Evolutionary conservation across 257 asterid genomes (phyloP), one percentile per base, ranked within the genome.

Genomic region (Lavandula angustifolia): DNA sequence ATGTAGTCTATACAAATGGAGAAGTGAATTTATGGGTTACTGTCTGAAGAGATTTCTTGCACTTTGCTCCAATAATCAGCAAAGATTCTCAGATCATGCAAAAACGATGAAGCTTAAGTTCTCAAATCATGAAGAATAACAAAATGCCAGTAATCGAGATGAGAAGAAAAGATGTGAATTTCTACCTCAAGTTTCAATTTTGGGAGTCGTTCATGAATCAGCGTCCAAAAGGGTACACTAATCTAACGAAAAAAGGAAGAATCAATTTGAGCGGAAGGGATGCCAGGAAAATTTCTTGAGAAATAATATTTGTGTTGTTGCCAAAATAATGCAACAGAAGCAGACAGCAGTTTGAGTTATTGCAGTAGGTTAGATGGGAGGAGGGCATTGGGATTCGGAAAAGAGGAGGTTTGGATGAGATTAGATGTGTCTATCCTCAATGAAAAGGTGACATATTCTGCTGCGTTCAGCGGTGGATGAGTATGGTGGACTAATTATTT

Each of bases 181-280:
- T 40, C 0, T 4, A 13, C 12, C 51, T 68, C 54, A 60, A 60
- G 71, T 35, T 60, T 59, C 70, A 18, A 66, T 31, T 56, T 69
- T 66, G 46, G 41, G 17, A 35, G 4, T 1, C 31, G 60, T 54
- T 47, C 52, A 46, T 13, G 0, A 14, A 73, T 54, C 64, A 77
- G 31, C 51, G n/a, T 54, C 55, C 48, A 54, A 61, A 70, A 66
- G 59, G 60, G 75, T 44, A 57, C 43, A 16, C 60, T n/a, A 49
- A 71, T 61, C 72, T 46, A 41, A 37, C 47, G 12, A 41, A 11
- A 60, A 18, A 3, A 9, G 3, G 9, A 17, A 22, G 27, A 22
- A 11, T 59, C 51, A 18, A 1, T 40, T 40, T 1, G 35, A 41
- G 43, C 14, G 38, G 35, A 59, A 59, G 51, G 12, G 38, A 32